Base-by-base conservation (phyloP, 441 rosid species). In the Erysimum cheiri region DNA sequence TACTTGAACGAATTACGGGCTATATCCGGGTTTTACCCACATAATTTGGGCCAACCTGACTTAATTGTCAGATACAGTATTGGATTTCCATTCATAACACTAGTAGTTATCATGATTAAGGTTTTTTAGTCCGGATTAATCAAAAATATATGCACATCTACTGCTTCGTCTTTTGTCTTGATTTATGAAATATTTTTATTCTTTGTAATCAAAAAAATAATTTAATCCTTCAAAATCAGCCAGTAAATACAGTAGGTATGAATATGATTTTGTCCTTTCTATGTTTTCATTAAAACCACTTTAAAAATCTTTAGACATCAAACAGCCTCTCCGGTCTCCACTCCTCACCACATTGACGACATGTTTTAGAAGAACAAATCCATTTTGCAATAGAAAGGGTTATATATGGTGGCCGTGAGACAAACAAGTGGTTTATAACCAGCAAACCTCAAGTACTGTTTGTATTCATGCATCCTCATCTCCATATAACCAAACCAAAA, bases 351-450 rank as follows among this genome's bases (percentile, higher is more conserved):
- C 32, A 64, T 50, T 36, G n/a, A 49, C 35, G n/a, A n/a, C n/a
- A 39, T 52, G 33, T 17, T 50, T 22, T 5, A 11, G 6, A 36
- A 43, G 6, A 36, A 43, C 6, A 10, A 19, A 39, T 19, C 44
- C 37, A 54, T 11, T 46, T 35, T 10, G 65, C 49, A 14, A n/a
- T 29, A 29, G 44, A 64, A 29, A 39, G 37, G 44, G 29, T 50
- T 49, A n/a, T 29, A 36, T 36, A 8, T 57, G 24, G 35, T 19
- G 46, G 53, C 26, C 13, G 66, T 39, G 60, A 29, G 57, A 58
- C 66, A 72, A 73, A 66, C 60, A 59, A 59, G 61, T 39, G 47
- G 61, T 50, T 40, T 59, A 66, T 59, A 66, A 29, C 68, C 41
- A 67, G 73, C 43, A 60, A 60, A 67, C 48, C 72, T 50, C 67